Conservation (phyloP, 352 stramenopile genomes). For the Pythium apleroticum region DNA sequence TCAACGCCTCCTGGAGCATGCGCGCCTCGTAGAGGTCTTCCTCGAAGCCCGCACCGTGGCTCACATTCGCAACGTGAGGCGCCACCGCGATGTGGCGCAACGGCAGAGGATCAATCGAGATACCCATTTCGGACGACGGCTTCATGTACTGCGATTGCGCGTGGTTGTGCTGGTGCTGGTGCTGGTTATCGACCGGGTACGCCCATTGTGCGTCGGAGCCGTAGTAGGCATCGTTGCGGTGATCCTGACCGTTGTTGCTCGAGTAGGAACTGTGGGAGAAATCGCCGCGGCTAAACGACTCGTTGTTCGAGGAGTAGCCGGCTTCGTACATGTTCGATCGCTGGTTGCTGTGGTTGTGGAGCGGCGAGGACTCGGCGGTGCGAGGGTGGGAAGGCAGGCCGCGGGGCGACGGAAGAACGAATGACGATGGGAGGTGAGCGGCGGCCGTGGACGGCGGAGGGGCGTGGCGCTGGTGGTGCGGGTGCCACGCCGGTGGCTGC, state of each 20-base stretch:
- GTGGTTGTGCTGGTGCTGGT: slow-evolving; percentile 11
- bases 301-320: slow-evolving; percentile 9
- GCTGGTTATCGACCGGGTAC: slow-evolving; percentile 12
- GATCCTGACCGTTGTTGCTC: slow-evolving; percentile 3
- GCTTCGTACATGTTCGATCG: slow-evolving; percentile 6
- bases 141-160: slow-evolving; percentile 8
- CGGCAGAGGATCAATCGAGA: slow-evolving; percentile 25
- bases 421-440: slow-evolving; percentile 16
- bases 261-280: slow-evolving; percentile 11
- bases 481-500: slow-evolving; percentile 19
- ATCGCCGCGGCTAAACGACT: slow-evolving; percentile 1
- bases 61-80: slow-evolving; percentile 2
- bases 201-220: slow-evolving; percentile 12
- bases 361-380: slow-evolving; percentile 8
- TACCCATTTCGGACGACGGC: slow-evolving; percentile 17
- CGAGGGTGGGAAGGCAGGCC: slow-evolving; percentile 7
- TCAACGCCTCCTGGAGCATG: slow-evolving; percentile 39
- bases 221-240: slow-evolving; percentile 18
- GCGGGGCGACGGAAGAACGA: slow-evolving; percentile 6
- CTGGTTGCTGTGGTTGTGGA: slow-evolving; percentile 9
- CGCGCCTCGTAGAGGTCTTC: slow-evolving; percentile 35
- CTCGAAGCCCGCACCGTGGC: slow-evolving; percentile 16
- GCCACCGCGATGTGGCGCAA: slow-evolving; percentile 20
- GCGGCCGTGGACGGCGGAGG: slow-evolving; percentile 5
- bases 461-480: slow-evolving; percentile 17